These are phyloP conservation scores for Ilex paraguariensis DNA, from an alignment of 305 asterid genomes.

Conservation along the genomic window DNA sequence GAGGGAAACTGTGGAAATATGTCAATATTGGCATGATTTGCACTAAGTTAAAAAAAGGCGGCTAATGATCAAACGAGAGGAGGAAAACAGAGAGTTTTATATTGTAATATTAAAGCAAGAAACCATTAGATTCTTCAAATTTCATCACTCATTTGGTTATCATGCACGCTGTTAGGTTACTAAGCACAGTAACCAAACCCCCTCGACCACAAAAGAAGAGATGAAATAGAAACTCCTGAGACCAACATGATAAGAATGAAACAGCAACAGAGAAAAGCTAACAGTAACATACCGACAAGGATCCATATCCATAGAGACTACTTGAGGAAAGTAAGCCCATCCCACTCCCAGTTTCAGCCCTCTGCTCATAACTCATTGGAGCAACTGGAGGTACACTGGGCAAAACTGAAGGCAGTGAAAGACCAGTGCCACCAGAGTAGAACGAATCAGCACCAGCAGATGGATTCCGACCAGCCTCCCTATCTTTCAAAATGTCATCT, in stretches of 20 bases:
- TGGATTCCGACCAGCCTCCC: slow-evolving; percentile 50
- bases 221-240: slow-evolving; percentile 1
- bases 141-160: too few species aligned
- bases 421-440: slow-evolving; percentile 46
- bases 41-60: too few species aligned
- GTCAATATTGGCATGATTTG: too few species aligned
- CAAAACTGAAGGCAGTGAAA: slow-evolving; percentile 52
- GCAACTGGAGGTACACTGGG: slow-evolving; percentile 47
- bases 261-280: slow-evolving; percentile 7
- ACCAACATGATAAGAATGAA: slow-evolving; percentile 3
- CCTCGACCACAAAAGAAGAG: background rate
- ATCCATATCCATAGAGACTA: slow-evolving; percentile 62
- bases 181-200: too few species aligned
- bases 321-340: slow-evolving; percentile 59
- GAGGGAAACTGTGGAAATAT: too few species aligned
- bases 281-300: slow-evolving; percentile 48
- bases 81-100: too few species aligned
- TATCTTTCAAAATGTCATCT: slow-evolving; percentile 72
- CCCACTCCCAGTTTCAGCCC: slow-evolving; percentile 61
- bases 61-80: too few species aligned
- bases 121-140: too few species aligned
- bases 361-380: slow-evolving; percentile 59
- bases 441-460: slow-evolving; percentile 57
- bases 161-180: too few species aligned
- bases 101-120: too few species aligned